Percentiles rank a stretch among this genome's conserved stretches.
Conservation (phyloP, 2,329 filamentous ascomycete species). For the Aspergillus alliaceus region DNA sequence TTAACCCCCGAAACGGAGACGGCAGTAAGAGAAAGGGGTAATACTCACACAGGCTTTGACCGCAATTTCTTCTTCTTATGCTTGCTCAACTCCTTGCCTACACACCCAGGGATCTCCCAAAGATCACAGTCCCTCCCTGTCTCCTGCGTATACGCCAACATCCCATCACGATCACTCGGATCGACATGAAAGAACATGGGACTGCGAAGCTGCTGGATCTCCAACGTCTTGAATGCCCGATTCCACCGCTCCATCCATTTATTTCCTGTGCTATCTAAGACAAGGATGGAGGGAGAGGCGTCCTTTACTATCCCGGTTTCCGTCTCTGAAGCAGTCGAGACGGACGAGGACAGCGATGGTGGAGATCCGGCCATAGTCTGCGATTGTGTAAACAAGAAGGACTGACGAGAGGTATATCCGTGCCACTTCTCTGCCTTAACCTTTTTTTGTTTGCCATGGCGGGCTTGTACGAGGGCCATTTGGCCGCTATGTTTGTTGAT, state of each 20-base stretch:
- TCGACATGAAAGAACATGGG: constrained; percentile 84
- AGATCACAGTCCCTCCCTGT: constrained; percentile 63
- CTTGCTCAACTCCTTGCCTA: constrained; percentile 78
- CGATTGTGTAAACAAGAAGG: constrained; percentile 11
- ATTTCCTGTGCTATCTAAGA: constrained; percentile 65
- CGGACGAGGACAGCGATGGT: constrained; percentile 21
- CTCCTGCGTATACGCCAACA: constrained; percentile 68
- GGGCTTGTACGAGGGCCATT: constrained; percentile 48
- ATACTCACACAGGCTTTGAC: constrained; percentile 21
- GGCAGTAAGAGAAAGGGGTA: background rate
- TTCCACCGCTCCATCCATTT: constrained; percentile 73
- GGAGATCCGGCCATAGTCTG: constrained; percentile 9
- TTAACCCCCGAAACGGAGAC: background rate
- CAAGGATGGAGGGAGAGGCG: constrained; percentile 50
- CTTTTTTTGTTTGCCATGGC: constrained; percentile 26
- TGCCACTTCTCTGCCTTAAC: constrained; percentile 31
- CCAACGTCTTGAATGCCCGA: constrained; percentile 64
- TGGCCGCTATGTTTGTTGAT: constrained; percentile 64
- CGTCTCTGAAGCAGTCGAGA: constrained; percentile 8
- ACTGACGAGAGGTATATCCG: background rate
- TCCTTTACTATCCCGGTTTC: background rate
- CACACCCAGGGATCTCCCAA: constrained; percentile 69
- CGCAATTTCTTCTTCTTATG: constrained; percentile 72
- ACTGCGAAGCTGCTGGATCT: constrained; percentile 71
- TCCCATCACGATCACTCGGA: constrained; percentile 70